Evolutionary conservation across 306 rosid genomes (phyloP).

Genomic region (Prunus dulcis): DNA sequence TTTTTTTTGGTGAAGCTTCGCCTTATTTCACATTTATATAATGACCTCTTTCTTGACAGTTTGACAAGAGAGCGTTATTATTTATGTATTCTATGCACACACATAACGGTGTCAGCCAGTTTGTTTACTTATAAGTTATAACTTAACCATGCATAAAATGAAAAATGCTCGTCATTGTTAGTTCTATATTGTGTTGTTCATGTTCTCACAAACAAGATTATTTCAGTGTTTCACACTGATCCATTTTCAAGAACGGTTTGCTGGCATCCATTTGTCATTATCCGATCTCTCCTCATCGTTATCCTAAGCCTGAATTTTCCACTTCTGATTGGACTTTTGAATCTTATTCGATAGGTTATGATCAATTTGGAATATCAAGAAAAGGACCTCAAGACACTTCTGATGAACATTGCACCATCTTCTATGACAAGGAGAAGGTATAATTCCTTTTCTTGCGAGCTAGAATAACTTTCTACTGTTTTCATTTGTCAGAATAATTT

Average conservation of each 20-base stretch:
- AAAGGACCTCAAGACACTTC: constrained; percentile 75
- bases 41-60: background rate
- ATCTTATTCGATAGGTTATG: constrained; percentile 54
- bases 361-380: constrained; percentile 84
- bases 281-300: constrained; percentile 11
- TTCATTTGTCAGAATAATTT: background rate
- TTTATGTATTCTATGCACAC: background rate
- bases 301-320: constrained; percentile 4
- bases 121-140: background rate
- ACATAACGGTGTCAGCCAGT: background rate
- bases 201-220: background rate
- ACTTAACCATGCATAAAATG: background rate
- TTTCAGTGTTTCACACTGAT: background rate
- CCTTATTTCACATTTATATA: background rate
- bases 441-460: background rate
- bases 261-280: constrained; percentile 6
- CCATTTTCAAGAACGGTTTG: background rate
- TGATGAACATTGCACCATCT: constrained; percentile 94
- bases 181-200: background rate
- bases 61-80: background rate
- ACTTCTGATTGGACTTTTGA: background rate
- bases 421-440: constrained; percentile 90
- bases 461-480: constrained; percentile 7
- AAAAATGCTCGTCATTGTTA: background rate
- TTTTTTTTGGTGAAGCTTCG: background rate